phyloP scores from a whole-genome alignment of 345 rosid species.

The Gossypium herbaceum region DNA sequence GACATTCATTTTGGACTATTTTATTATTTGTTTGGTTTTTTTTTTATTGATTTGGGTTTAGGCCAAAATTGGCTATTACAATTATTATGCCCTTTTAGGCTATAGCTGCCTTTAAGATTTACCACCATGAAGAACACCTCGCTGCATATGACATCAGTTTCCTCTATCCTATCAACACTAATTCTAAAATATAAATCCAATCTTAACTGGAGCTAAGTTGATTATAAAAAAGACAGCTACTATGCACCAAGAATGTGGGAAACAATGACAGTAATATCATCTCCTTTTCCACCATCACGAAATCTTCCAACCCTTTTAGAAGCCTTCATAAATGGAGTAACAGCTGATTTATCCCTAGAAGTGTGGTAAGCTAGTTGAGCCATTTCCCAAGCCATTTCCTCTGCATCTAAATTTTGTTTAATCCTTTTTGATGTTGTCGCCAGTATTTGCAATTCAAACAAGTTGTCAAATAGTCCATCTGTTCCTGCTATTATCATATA shows the following conservation, averaged over 20 bases:
- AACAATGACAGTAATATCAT: constrained; percentile 23
- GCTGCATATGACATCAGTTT: background rate
- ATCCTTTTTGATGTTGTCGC: background rate
- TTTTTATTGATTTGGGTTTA: too few species aligned
- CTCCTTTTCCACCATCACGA: constrained; percentile 12
- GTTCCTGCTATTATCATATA: constrained; percentile 22
- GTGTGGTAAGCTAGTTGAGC: constrained; percentile 13
- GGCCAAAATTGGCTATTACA: too few species aligned
- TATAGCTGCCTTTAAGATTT: too few species aligned
- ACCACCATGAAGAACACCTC: too few species aligned
- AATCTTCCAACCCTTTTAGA: background rate
- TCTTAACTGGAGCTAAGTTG: background rate
- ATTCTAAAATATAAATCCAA: background rate
- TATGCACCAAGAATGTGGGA: constrained; percentile 8
- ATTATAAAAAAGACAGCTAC: background rate
- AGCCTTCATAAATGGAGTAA: constrained; percentile 16
- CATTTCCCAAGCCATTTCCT: constrained; percentile 10
- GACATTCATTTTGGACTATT: too few species aligned
- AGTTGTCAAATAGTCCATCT: constrained; percentile 25
- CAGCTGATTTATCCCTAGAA: constrained; percentile 11
- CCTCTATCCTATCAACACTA: background rate
- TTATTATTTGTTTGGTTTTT: too few species aligned
- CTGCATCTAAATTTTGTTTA: constrained; percentile 10
- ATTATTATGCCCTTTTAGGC: too few species aligned
- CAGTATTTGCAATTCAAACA: constrained; percentile 8